Conservation (phyloP, 1,139 yeast genomes). For the Kodamaea fungicola region DNA sequence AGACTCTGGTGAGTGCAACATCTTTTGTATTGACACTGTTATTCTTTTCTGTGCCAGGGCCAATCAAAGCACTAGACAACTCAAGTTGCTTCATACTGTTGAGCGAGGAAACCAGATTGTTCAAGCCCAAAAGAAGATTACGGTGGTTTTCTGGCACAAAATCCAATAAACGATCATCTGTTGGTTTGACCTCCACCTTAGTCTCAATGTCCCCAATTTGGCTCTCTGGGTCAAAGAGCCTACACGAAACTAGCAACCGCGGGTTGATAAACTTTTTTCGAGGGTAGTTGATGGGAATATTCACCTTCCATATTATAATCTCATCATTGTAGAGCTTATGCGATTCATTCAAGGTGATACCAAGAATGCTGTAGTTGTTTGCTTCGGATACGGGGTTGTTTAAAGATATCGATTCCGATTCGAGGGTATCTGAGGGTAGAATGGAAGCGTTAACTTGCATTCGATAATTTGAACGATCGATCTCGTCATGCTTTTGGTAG, state of each 20-base stretch:
- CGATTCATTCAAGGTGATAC: conserved; percentile 11
- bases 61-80: conserved; percentile 6
- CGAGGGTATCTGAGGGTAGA: conserved; percentile 24
- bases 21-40: background rate
- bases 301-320: conserved; percentile 31
- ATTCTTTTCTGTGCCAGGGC: background rate
- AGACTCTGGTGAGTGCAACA: background rate
- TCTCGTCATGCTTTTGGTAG: conserved; percentile 11
- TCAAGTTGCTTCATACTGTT: conserved; percentile 5
- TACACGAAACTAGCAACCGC: conserved; percentile 23
- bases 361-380: conserved; percentile 14
- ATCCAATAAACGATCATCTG: background rate
- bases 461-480: conserved; percentile 9
- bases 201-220: background rate
- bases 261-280: conserved; percentile 32
- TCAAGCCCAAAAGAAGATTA: conserved; percentile 25
- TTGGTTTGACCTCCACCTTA: conserved; percentile 3
- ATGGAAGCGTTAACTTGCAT: conserved; percentile 27
- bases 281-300: conserved; percentile 36
- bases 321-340: conserved; percentile 15
- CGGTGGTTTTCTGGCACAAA: conserved; percentile 18
- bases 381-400: conserved; percentile 3
- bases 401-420: conserved; percentile 7
- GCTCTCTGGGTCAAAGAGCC: conserved; percentile 13
- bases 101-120: conserved; percentile 13